These are phyloP conservation scores for Rhizophora mangle DNA, from an alignment of 345 rosid species.

Conservation along the genomic window DNA sequence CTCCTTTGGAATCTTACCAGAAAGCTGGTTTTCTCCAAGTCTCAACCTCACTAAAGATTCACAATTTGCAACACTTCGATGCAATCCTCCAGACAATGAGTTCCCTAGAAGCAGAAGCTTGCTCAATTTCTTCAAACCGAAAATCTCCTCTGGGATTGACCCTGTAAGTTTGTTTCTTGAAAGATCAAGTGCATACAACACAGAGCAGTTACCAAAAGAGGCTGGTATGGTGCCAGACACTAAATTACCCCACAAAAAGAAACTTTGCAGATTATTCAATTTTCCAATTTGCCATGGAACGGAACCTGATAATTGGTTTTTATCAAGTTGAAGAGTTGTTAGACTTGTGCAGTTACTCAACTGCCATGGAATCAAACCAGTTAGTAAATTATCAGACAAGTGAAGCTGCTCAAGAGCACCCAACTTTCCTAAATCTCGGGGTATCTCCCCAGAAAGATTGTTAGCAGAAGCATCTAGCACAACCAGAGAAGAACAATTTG, in stretches of 20 bases:
- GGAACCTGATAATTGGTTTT: conserved; percentile 73
- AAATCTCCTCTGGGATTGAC: conserved; percentile 76
- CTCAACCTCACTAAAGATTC: conserved; percentile 82
- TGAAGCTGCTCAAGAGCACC: conserved; percentile 83
- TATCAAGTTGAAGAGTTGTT: conserved; percentile 87
- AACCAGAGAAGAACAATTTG: conserved; percentile 87
- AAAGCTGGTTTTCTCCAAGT: conserved; percentile 90
- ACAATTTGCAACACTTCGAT: conserved; percentile 60
- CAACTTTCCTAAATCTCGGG: conserved; percentile 78
- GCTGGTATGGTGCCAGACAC: conserved; percentile 81
- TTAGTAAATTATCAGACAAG: conserved; percentile 76
- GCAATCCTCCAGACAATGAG: conserved; percentile 66
- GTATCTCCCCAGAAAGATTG: conserved; percentile 68
- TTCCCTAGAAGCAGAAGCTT: conserved; percentile 95
- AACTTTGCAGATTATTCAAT: conserved; percentile 71
- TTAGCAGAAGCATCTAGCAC: conserved; percentile 91
- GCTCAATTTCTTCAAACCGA: conserved; percentile 77
- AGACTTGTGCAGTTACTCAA: conserved; percentile 82
- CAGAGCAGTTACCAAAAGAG: conserved; percentile 82
- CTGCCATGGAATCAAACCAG: conserved; percentile 70
- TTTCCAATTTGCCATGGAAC: conserved; percentile 75
- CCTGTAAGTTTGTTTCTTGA: conserved; percentile 89
- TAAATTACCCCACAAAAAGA: conserved; percentile 88
- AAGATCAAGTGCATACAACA: conserved; percentile 72
- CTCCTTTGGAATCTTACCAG: conserved; percentile 79